Conservation (phyloP, 1,284 basidiomycete species). For the Ceratobasidium sp. region DNA sequence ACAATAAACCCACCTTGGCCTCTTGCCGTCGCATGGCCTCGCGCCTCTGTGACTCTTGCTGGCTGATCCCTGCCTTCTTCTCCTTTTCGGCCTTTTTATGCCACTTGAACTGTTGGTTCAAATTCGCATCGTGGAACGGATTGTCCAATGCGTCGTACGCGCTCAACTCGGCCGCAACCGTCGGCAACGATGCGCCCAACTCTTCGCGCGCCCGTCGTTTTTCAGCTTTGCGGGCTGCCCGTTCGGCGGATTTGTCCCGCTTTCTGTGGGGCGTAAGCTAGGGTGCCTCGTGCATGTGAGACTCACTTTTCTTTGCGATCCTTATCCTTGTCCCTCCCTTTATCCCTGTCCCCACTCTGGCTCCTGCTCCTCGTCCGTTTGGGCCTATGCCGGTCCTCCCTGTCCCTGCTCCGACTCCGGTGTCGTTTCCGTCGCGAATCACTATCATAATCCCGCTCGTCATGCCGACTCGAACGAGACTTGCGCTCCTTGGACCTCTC, state of each 20-base stretch:
- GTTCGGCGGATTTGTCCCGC: slow-evolving; percentile 54
- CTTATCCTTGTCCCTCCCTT: slow-evolving; percentile 48
- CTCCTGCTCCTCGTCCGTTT: slow-evolving; percentile 44
- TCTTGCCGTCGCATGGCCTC: slow-evolving; percentile 86
- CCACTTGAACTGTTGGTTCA: slow-evolving; percentile 96
- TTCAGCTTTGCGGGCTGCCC: slow-evolving; percentile 78
- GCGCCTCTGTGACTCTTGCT: slow-evolving; percentile 78
- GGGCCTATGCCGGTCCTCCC: slow-evolving; percentile 40
- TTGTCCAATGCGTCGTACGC: slow-evolving; percentile 95
- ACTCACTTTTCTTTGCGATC: slow-evolving; percentile 45
- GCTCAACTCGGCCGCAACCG: slow-evolving; percentile 82
- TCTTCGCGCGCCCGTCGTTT: slow-evolving; percentile 82
- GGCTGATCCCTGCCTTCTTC: slow-evolving; percentile 81
- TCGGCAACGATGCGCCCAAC: slow-evolving; percentile 70
- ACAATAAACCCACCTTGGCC: slow-evolving; percentile 60
- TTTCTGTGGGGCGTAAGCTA: slow-evolving; percentile 39
- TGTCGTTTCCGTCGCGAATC: slow-evolving; percentile 44
- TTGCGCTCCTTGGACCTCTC: slow-evolving; percentile 31
- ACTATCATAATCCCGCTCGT: slow-evolving; percentile 44
- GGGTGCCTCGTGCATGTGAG: neutral
- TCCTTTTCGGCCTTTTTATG: slow-evolving; percentile 98
- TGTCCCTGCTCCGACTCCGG: slow-evolving; percentile 41
- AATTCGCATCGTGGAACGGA: slow-evolving; percentile 96
- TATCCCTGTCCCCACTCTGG: slow-evolving; percentile 44
- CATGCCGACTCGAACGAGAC: slow-evolving; percentile 32